phyloP scores from a whole-genome alignment of 1,284 basidiomycete genomes.

The Cutaneotrichosporon dermatis region DNA sequence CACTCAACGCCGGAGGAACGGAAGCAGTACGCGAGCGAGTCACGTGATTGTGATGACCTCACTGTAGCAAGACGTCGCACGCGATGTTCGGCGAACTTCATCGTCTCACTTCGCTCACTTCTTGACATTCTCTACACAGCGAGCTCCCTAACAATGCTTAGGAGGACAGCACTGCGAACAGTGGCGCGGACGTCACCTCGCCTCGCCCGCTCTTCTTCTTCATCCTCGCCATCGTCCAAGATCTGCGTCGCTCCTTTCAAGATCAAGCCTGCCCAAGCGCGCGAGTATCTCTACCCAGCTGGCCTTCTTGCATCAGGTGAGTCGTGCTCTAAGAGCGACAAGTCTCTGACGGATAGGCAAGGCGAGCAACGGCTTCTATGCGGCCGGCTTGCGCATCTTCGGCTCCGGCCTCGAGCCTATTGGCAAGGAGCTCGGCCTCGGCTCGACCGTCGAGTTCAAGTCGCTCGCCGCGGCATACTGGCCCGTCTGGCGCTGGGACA shows the following conservation, averaged over 20 bases:
- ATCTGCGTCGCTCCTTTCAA: constrained; percentile 32
- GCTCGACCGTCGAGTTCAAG: constrained; percentile 24
- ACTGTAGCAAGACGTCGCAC: background rate
- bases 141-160: constrained; percentile 1
- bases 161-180: background rate
- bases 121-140: background rate
- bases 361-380: constrained; percentile 28
- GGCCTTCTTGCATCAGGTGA: background rate
- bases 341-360: constrained; percentile 10
- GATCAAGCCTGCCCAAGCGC: constrained; percentile 22
- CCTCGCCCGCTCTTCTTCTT: background rate
- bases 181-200: background rate
- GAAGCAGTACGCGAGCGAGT: background rate
- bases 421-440: constrained; percentile 33
- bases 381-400: constrained; percentile 32
- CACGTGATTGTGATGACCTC: background rate
- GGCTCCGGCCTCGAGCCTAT: constrained; percentile 24
- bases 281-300: constrained; percentile 17
- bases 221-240: constrained; percentile 20
- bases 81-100: too few species aligned
- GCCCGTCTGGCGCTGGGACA: constrained; percentile 41
- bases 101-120: too few species aligned
- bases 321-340: background rate
- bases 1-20: background rate
- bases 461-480: constrained; percentile 39